phyloP scores from a whole-genome alignment of 257 asterid species.

The Solanum arcanum region DNA sequence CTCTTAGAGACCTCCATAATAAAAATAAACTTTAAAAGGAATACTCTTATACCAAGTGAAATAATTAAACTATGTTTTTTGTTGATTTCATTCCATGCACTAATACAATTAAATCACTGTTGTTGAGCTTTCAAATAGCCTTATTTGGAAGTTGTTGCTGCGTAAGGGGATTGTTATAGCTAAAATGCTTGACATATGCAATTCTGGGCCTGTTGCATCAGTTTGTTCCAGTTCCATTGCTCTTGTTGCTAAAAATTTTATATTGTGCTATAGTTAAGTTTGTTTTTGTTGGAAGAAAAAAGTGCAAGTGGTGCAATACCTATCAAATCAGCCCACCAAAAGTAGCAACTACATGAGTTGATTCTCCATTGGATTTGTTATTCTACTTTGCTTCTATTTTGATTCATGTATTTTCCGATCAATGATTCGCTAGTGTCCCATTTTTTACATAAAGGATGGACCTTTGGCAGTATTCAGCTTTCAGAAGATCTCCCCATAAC shows the following conservation, averaged over 20 bases:
- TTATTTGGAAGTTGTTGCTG: too few species aligned
- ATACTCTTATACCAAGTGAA: too few species aligned
- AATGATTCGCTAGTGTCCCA: background rate
- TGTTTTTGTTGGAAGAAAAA: accelerated
- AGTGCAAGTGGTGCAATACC: accelerated
- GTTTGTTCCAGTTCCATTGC: too few species aligned
- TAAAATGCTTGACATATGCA: too few species aligned
- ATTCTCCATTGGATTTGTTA: accelerated
- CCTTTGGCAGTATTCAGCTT: background rate
- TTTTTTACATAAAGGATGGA: background rate
- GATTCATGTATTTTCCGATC: background rate
- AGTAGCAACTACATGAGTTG: accelerated
- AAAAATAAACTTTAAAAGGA: too few species aligned
- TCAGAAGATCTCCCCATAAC: background rate
- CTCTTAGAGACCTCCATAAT: too few species aligned
- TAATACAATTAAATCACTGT: accelerated
- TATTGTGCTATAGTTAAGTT: accelerated
- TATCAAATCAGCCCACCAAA: background rate
- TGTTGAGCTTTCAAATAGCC: accelerated
- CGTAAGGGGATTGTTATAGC: too few species aligned
- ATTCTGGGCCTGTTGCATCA: too few species aligned
- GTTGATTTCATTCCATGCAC: too few species aligned
- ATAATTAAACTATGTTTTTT: accelerated
- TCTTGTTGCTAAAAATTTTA: accelerated
- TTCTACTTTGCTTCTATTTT: accelerated